Conservation (phyloP, 148 eudicot species). For the Vaccinium corymbosum region DNA sequence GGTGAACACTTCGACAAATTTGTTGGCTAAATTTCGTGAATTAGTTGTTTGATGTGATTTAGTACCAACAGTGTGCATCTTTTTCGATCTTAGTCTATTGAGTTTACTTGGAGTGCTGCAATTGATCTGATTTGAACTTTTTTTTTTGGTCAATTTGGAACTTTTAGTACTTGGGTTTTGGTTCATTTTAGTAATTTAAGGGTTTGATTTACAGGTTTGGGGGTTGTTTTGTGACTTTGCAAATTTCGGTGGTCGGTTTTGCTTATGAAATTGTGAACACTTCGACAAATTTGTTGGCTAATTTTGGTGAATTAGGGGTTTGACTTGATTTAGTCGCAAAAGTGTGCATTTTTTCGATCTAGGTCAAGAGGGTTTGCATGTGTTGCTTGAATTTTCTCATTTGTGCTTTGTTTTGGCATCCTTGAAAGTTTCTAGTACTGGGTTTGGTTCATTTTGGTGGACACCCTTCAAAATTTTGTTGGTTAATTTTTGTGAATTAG, state of each 20-base stretch:
- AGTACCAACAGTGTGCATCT: background rate
- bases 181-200: background rate
- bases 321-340: background rate
- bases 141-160: background rate
- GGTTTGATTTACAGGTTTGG: background rate
- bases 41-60: background rate
- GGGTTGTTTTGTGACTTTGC: background rate
- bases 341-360: background rate
- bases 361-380: background rate
- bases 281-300: background rate
- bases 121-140: background rate
- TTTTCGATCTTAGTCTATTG: background rate
- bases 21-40: background rate
- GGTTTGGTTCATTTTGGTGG: background rate
- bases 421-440: background rate
- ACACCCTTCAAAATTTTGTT: background rate
- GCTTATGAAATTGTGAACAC: background rate
- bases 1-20: background rate
- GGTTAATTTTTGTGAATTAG: background rate
- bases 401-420: background rate
- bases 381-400: background rate
- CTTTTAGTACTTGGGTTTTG: background rate
- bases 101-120: conserved; percentile 3
- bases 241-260: background rate
- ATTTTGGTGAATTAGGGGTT: background rate